These are phyloP conservation scores for Candida loeiensis DNA, from an alignment of 805 yeast species.

Conservation along the genomic window DNA sequence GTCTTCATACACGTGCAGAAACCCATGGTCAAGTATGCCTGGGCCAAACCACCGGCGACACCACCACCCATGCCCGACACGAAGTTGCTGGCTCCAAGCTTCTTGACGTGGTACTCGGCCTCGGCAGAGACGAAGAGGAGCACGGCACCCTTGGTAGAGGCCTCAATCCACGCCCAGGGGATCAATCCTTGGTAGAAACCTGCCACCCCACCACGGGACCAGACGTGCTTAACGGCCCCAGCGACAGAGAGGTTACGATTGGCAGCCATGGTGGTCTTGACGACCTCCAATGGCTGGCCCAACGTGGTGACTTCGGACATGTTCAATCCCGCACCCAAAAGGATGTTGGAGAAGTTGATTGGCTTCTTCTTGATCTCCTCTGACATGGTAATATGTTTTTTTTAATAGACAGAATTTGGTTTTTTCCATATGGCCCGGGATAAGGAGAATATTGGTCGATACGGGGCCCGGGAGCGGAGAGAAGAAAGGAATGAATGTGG, in stretches of 20 bases:
- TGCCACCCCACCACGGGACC: constrained; percentile 88
- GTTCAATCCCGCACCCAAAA: constrained; percentile 91
- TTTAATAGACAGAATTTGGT: background rate
- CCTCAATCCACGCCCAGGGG: constrained; percentile 99
- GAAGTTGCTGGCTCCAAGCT: constrained; percentile 61
- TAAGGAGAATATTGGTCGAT: background rate
- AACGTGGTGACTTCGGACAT: constrained; percentile 88
- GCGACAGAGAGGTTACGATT: constrained; percentile 69
- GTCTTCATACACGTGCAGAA: constrained; percentile 99
- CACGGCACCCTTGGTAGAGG: constrained; percentile 98
- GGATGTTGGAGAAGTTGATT: constrained; percentile 81
- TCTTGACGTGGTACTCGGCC: constrained; percentile 73
- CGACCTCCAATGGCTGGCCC: constrained; percentile 96
- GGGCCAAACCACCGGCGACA: constrained; percentile 92
- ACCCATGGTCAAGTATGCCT: constrained; percentile 95
- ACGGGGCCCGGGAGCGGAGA: no score
- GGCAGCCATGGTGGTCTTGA: constrained; percentile 98
- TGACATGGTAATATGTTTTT: constrained; percentile 1
- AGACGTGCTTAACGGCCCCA: constrained; percentile 69
- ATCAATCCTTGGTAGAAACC: constrained; percentile 97
- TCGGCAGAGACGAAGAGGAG: constrained; percentile 89
- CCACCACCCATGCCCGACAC: constrained; percentile 94
- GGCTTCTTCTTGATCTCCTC: constrained; percentile 71
- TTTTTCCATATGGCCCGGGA: background rate
- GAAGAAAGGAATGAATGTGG: no score